Percentiles rank a stretch among this genome's conserved stretches.
These are phyloP conservation scores for Ogataea corticis DNA, from an alignment of 805 yeast genomes.

Conservation along the genomic window DNA sequence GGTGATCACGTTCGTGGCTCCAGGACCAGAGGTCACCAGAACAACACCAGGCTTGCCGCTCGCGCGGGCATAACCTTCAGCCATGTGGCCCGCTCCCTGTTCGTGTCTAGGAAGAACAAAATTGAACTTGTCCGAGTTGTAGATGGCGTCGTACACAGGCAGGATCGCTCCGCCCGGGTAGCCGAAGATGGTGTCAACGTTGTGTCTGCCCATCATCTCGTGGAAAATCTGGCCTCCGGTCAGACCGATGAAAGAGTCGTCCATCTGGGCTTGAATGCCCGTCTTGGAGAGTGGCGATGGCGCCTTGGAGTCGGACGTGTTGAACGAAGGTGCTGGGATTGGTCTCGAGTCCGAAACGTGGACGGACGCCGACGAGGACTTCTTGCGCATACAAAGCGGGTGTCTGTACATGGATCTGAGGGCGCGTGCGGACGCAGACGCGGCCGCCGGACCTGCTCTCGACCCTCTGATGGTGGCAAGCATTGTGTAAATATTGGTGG, in stretches of 20 bases:
- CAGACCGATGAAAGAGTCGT: slow-evolving; percentile 87
- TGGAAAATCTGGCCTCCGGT: slow-evolving; percentile 99
- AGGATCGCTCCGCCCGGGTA: slow-evolving; percentile 99
- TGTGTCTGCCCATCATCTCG: slow-evolving; percentile 96
- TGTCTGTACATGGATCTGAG: not conserved
- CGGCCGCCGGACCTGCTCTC: not conserved
- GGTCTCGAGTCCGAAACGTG: slow-evolving; percentile 26
- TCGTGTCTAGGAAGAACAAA: slow-evolving; percentile 95
- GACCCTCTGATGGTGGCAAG: too few species aligned
- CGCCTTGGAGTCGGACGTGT: slow-evolving; percentile 31
- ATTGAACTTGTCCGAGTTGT: slow-evolving; percentile 83
- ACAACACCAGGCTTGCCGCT: slow-evolving; percentile 96
- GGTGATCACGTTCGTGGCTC: slow-evolving; percentile 98
- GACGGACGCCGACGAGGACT: slow-evolving; percentile 24
- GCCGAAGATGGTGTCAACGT: slow-evolving; percentile 94
- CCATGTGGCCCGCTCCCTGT: slow-evolving; percentile 99
- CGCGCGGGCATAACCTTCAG: slow-evolving; percentile 97
- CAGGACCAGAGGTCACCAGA: slow-evolving; percentile 98
- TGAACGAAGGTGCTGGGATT: slow-evolving; percentile 53
- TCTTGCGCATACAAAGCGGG: slow-evolving; percentile 11
- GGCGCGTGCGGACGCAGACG: not conserved
- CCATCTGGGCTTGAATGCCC: slow-evolving; percentile 42
- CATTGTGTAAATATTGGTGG: too few species aligned
- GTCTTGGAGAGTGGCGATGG: slow-evolving; percentile 17
- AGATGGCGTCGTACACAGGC: slow-evolving; percentile 97